Conservation (phyloP, 768 basidiomycete species). For the Podaxis carcinomalis region DNA sequence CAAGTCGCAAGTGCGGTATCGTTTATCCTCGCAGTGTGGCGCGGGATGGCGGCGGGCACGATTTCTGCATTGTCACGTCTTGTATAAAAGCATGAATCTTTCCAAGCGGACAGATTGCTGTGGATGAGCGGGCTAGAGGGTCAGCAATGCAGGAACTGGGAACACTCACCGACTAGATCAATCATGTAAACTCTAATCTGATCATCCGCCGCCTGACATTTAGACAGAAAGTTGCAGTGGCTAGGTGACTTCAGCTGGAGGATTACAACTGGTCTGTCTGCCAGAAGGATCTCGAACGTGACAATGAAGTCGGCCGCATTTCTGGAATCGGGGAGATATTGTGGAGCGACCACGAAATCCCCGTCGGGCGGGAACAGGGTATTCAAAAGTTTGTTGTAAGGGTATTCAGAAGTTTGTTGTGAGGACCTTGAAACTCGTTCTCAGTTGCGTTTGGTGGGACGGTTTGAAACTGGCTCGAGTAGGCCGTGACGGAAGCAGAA, state of each 20-base stretch:
- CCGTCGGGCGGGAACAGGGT: constrained; percentile 14
- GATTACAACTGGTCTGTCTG: constrained; percentile 23
- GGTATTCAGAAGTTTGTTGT: constrained; percentile 16
- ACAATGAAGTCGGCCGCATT: constrained; percentile 12
- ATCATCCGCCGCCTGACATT: constrained; percentile 18
- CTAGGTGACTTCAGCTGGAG: constrained; percentile 18
- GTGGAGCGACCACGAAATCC: constrained; percentile 14
- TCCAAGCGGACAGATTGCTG: background rate
- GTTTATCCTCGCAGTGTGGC: background rate
- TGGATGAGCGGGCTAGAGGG: background rate
- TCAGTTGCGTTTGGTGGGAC: constrained; percentile 9
- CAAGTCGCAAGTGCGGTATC: background rate
- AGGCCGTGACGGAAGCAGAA: too few relatives aligned
- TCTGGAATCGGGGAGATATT: background rate
- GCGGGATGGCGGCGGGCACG: background rate
- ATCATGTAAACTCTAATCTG: constrained; percentile 18
- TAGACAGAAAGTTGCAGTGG: constrained; percentile 14
- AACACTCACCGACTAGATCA: constrained; percentile 9
- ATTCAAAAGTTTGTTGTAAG: constrained; percentile 17
- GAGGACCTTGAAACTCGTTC: constrained; percentile 10
- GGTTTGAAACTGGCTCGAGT: background rate
- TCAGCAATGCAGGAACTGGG: background rate
- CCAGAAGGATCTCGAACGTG: constrained; percentile 16
- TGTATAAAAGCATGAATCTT: background rate
- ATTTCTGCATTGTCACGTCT: background rate